Evolutionary conservation across 2,329 filamentous ascomycete genomes (phyloP).

Genomic region (Pestalotiopsis sp.): DNA sequence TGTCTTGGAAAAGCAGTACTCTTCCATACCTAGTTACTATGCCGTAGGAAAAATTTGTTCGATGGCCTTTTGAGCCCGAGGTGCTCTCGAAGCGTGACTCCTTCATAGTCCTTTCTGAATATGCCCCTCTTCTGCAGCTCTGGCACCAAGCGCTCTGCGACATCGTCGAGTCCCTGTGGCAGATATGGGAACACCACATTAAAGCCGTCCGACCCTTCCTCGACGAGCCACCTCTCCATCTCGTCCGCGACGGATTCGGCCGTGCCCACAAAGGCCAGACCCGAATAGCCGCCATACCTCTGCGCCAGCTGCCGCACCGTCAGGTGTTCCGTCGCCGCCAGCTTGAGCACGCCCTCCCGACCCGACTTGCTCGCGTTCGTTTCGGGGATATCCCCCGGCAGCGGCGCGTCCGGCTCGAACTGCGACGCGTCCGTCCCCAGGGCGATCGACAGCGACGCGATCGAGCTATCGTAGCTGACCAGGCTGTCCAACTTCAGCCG

Average conservation of each 20-base stretch:
- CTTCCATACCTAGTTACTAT: background rate
- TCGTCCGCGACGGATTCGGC: conserved; percentile 51
- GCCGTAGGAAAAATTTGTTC: conserved; percentile 36
- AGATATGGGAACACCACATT: conserved; percentile 52
- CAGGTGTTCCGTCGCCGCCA: conserved; percentile 46
- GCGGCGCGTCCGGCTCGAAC: conserved; percentile 50
- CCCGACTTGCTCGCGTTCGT: conserved; percentile 56
- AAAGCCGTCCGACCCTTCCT: conserved; percentile 54
- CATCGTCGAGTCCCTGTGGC: conserved; percentile 52
- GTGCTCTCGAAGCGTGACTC: conserved; percentile 55
- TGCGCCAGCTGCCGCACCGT: conserved; percentile 55
- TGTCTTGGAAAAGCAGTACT: background rate
- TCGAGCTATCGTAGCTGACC: conserved; percentile 56
- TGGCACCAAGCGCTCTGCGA: conserved; percentile 47
- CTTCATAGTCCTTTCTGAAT: conserved; percentile 54
- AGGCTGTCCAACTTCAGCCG: conserved; percentile 51
- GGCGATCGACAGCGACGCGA: conserved; percentile 52
- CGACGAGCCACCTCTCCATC: conserved; percentile 47
- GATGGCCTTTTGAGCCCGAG: conserved; percentile 51
- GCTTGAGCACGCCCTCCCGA: conserved; percentile 44
- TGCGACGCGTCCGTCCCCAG: conserved; percentile 49
- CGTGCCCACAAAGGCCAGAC: conserved; percentile 54
- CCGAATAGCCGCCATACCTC: conserved; percentile 51
- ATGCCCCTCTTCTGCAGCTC: conserved; percentile 53
- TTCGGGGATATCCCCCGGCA: conserved; percentile 52